A percentile compares a stretch with the other conserved stretches of the same genome.
Evolutionary conservation across 1,139 yeast genomes (phyloP).

Genomic region (Suhomyces bokatorum): DNA sequence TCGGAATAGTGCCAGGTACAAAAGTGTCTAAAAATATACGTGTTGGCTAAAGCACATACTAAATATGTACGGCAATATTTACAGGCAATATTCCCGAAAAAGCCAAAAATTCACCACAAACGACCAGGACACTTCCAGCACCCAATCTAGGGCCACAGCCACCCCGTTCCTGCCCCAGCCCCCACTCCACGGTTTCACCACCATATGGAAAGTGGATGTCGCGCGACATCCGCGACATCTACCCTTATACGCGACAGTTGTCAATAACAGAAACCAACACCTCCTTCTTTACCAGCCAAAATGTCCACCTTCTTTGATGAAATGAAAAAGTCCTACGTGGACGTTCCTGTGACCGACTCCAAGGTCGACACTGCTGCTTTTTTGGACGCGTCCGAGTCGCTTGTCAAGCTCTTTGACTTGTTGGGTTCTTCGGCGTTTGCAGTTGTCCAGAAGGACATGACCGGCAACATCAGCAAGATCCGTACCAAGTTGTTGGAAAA

Average conservation of each 20-base stretch:
- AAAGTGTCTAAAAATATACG: too few species aligned
- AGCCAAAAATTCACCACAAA: not conserved
- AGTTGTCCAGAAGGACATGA: slow-evolving; percentile 86
- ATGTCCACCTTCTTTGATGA: slow-evolving; percentile 80
- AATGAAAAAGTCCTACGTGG: slow-evolving; percentile 70
- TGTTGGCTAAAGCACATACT: too few species aligned
- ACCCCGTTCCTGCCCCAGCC: not conserved
- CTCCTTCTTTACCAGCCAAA: not conserved
- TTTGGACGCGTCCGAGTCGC: slow-evolving; percentile 80
- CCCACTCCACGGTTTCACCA: not conserved
- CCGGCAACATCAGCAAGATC: slow-evolving; percentile 79
- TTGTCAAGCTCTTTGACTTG: slow-evolving; percentile 79
- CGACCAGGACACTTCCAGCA: too few species aligned
- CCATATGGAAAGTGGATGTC: not conserved
- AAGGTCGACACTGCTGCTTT: slow-evolving; percentile 75
- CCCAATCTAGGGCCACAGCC: not conserved
- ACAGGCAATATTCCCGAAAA: too few species aligned
- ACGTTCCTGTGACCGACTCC: slow-evolving; percentile 64
- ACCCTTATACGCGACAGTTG: slow-evolving; percentile 4
- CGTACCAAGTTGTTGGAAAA: slow-evolving; percentile 63
- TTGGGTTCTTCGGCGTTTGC: slow-evolving; percentile 83
- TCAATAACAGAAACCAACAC: not conserved
- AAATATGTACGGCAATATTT: too few species aligned
- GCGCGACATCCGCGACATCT: not conserved
- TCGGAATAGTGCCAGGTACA: too few species aligned